Evolutionary conservation across 2,329 filamentous ascomycete species (phyloP).

Genomic region (Stemphylium beticola): DNA sequence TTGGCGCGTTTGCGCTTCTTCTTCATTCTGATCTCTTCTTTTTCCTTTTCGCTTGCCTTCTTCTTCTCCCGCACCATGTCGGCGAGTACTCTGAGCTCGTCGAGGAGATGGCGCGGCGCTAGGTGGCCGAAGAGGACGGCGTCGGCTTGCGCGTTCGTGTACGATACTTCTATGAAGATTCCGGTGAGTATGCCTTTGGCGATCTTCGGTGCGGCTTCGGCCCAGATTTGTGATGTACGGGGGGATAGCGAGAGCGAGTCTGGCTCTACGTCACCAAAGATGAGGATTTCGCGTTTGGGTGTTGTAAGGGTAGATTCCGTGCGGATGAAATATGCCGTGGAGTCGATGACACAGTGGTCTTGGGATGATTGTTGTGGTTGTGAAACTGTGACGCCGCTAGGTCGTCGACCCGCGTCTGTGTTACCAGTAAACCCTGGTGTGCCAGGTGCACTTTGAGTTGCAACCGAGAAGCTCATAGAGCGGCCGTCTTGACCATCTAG

Average conservation of each 20-base stretch:
- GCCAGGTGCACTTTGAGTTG: slow-evolving; percentile 44
- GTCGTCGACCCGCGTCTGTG: slow-evolving; percentile 26
- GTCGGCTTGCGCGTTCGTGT: slow-evolving; percentile 78
- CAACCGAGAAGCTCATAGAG: slow-evolving; percentile 44
- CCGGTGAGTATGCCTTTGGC: slow-evolving; percentile 72
- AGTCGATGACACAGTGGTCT: slow-evolving; percentile 75
- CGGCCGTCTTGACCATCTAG: slow-evolving; percentile 36
- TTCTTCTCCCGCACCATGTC: slow-evolving; percentile 67
- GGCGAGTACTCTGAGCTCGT: slow-evolving; percentile 77
- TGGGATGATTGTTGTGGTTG: slow-evolving; percentile 26
- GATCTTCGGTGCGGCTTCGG: slow-evolving; percentile 86
- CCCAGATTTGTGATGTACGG: slow-evolving; percentile 83
- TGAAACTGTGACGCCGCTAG: slow-evolving; percentile 19
- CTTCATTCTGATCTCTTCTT: slow-evolving; percentile 51
- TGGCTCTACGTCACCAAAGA: slow-evolving; percentile 95
- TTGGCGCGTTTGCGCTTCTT: slow-evolving; percentile 69
- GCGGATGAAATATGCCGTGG: slow-evolving; percentile 91
- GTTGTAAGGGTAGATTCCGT: slow-evolving; percentile 59
- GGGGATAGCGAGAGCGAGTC: slow-evolving; percentile 83
- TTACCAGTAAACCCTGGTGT: slow-evolving; percentile 38
- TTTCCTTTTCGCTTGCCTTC: slow-evolving; percentile 41
- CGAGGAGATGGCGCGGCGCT: slow-evolving; percentile 79
- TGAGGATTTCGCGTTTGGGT: slow-evolving; percentile 71
- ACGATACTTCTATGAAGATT: slow-evolving; percentile 96
- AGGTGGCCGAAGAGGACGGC: slow-evolving; percentile 87